A percentile compares a stretch with the other conserved stretches of the same genome.
Evolutionary conservation across 768 basidiomycete genomes (phyloP).

Genomic region (Boletus rubescentipes): DNA sequence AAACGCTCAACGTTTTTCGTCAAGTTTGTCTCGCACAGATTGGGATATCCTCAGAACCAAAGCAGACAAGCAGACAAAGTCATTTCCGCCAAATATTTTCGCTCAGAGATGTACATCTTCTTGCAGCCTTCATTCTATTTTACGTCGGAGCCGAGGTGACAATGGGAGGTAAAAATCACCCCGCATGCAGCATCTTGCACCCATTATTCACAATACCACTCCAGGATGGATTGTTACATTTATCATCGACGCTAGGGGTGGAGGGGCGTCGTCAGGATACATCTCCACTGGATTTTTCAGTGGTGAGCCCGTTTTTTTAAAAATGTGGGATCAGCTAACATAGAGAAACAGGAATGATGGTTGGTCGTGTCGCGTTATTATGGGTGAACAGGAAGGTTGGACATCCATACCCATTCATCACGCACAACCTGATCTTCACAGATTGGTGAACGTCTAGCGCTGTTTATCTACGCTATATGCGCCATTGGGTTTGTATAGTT

Average conservation of each 20-base stretch:
- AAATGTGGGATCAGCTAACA: not conserved
- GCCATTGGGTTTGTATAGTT: constrained; percentile 26
- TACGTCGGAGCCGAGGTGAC: constrained; percentile 57
- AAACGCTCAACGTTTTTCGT: not conserved
- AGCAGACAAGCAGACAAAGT: constrained; percentile 31
- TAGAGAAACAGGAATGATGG: constrained; percentile 22
- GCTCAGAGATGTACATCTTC: constrained; percentile 41
- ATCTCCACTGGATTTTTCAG: constrained; percentile 40
- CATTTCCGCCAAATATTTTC: constrained; percentile 48
- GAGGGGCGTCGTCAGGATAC: constrained; percentile 48
- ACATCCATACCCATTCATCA: not conserved
- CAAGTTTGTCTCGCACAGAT: constrained; percentile 38
- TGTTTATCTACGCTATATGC: constrained; percentile 31
- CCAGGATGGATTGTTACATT: constrained; percentile 71
- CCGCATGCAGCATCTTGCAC: not conserved
- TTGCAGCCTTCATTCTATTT: constrained; percentile 45
- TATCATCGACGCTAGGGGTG: constrained; percentile 42
- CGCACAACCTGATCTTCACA: constrained; percentile 6
- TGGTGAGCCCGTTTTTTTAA: constrained; percentile 11
- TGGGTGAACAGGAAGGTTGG: constrained; percentile 30
- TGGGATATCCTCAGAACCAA: constrained; percentile 31
- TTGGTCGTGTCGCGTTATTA: constrained; percentile 30
- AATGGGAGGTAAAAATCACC: constrained; percentile 40
- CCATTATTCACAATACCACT: not conserved
- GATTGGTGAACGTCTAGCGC: constrained; percentile 32